These are phyloP conservation scores for Pezicula radicicola DNA, from an alignment of 2,329 filamentous ascomycete species.

Conservation along the genomic window DNA sequence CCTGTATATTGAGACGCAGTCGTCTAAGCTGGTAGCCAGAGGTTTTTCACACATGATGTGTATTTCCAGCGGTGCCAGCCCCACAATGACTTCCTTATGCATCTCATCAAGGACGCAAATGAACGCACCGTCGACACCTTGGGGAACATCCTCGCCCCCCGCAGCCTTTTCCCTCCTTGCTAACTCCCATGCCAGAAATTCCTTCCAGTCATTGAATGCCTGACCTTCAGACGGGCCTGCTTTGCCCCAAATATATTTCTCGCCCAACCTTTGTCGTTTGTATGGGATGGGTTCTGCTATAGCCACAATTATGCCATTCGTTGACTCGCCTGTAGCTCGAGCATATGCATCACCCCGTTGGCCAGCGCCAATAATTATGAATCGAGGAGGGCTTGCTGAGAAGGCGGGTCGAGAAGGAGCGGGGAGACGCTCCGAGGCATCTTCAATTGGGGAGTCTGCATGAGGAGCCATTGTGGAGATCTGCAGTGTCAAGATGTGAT, in stretches of 20 bases:
- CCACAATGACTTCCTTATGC: conserved; percentile 77
- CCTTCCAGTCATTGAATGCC: conserved; percentile 69
- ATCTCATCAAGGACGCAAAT: conserved; percentile 83
- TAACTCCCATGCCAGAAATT: conserved; percentile 73
- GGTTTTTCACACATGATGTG: conserved; percentile 97
- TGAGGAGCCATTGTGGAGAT: conserved; percentile 22
- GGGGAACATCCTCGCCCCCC: conserved; percentile 40
- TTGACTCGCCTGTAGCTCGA: conserved; percentile 60
- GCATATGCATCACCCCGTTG: conserved; percentile 76
- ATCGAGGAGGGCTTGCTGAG: conserved; percentile 52
- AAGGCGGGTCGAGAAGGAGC: conserved; percentile 23
- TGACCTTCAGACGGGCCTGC: conserved; percentile 53
- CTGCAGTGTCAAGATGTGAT: no score
- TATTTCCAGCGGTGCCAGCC: conserved; percentile 65
- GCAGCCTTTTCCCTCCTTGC: conserved; percentile 52
- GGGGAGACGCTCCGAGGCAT: conserved; percentile 18
- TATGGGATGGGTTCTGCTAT: conserved; percentile 79
- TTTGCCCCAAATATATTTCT: conserved; percentile 68
- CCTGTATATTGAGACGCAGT: conserved; percentile 73
- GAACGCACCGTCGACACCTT: conserved; percentile 54
- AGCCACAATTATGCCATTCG: conserved; percentile 67
- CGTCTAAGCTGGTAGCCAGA: conserved; percentile 72
- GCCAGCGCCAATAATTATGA: conserved; percentile 81
- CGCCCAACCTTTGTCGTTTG: conserved; percentile 71
- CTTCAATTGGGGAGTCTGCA: conserved; percentile 14